Conservation (phyloP, 306 rosid species). For the Fragaria ananassa region DNA sequence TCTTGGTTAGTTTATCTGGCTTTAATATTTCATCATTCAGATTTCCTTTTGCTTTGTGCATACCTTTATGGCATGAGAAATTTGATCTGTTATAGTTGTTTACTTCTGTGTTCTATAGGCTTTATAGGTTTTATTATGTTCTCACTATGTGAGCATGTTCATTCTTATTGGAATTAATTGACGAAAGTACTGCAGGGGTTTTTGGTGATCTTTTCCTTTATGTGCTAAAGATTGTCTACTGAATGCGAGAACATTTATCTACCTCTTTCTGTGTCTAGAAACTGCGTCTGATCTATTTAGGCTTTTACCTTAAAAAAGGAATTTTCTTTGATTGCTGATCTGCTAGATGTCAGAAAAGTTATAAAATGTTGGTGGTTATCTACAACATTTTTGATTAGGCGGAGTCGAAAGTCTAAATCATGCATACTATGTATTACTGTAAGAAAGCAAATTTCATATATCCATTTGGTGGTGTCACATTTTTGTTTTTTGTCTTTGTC, state of each 20-base stretch:
- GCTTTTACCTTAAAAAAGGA: neutral
- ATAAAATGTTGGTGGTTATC: neutral
- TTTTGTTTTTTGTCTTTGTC: neutral
- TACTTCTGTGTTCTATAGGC: neutral
- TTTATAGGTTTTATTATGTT: neutral
- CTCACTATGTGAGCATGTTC: neutral
- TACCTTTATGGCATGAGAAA: neutral
- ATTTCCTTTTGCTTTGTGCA: neutral
- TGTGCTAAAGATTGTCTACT: neutral
- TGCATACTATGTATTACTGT: neutral
- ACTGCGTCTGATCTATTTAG: neutral
- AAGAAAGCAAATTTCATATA: neutral
- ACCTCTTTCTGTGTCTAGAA: neutral
- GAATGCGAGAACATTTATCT: neutral
- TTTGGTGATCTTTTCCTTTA: neutral
- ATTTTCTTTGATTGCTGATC: neutral
- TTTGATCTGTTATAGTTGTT: neutral
- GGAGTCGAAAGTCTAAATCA: neutral
- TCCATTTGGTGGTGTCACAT: neutral
- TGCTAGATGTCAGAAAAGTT: neutral
- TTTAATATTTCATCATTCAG: neutral
- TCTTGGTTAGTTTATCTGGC: slow-evolving; percentile 51
- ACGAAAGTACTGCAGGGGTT: neutral
- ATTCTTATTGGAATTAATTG: neutral
- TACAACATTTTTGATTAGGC: neutral